Percentiles rank a stretch among this genome's conserved stretches.
Evolutionary conservation across 139 green algal species (phyloP).

Genomic region (Tetraselmis chui): DNA sequence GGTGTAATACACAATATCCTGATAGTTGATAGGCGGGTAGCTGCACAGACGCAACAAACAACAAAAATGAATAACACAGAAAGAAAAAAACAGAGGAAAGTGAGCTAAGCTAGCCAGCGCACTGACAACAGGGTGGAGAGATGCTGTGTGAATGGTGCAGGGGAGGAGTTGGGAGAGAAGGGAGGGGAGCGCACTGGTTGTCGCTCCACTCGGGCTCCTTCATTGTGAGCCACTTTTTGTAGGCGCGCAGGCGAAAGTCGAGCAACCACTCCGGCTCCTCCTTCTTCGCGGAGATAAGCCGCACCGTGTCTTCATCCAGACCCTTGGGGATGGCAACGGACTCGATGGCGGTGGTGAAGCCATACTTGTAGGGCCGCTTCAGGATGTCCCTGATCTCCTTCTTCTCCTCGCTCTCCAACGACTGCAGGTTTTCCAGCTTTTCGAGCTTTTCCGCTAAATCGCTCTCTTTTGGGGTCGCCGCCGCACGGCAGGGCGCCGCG

Average conservation of each 20-base stretch:
- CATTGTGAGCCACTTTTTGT: conserved; percentile 95
- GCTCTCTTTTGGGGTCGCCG: background rate
- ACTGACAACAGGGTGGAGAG: background rate
- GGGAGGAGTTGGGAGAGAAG: background rate
- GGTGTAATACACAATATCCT: conserved; percentile 91
- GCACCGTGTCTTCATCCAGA: conserved; percentile 89
- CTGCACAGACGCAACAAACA: conserved; percentile 3
- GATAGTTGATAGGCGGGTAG: conserved; percentile 82
- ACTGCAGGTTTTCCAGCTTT: background rate
- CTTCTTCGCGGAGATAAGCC: conserved; percentile 96
- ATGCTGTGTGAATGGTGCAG: too few species aligned
- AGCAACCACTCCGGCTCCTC: conserved; percentile 98
- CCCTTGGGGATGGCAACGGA: conserved; percentile 76
- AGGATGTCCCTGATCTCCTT: conserved; percentile 59
- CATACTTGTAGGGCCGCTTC: conserved; percentile 87
- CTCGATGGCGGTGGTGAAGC: conserved; percentile 94
- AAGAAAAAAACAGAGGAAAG: background rate
- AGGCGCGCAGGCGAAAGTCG: conserved; percentile 93
- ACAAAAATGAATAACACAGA: background rate
- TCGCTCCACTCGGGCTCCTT: conserved; percentile 85
- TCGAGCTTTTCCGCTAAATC: background rate
- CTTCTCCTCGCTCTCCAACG: conserved; percentile 39
- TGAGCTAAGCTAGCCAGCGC: background rate
- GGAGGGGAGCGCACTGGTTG: conserved; percentile 51
- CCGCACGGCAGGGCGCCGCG: too few species aligned